These are phyloP conservation scores for Citrullus mucosospermus DNA, from an alignment of 306 rosid genomes.

Conservation along the genomic window DNA sequence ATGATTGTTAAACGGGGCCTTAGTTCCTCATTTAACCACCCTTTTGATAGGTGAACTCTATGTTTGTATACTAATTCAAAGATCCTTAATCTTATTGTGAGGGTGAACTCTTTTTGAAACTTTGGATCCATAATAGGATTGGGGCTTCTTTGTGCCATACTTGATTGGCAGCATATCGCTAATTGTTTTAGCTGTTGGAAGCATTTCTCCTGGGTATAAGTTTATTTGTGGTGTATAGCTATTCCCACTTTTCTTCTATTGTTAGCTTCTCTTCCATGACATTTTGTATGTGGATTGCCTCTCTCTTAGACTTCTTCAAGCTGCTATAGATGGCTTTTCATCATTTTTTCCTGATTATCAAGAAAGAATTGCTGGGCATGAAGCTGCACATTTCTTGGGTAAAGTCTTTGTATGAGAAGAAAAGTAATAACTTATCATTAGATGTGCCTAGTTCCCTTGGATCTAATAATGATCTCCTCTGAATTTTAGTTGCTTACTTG, in stretches of 20 bases:
- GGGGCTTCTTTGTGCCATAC: slow-evolving; percentile 93
- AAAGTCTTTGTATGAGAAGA: slow-evolving; percentile 2
- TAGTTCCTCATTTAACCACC: neutral
- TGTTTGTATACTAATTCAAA: neutral
- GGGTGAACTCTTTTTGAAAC: slow-evolving; percentile 7
- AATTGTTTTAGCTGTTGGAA: slow-evolving; percentile 80
- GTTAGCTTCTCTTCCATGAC: neutral
- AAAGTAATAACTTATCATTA: neutral
- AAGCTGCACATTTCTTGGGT: slow-evolving; percentile 94
- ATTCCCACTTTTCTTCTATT: neutral
- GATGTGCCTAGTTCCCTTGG: neutral
- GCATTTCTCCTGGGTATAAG: slow-evolving; percentile 84
- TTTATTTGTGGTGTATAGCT: neutral
- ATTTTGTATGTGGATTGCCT: neutral
- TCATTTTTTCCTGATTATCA: slow-evolving; percentile 84
- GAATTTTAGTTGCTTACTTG: slow-evolving; percentile 52
- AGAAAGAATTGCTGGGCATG: slow-evolving; percentile 83
- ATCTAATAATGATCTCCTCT: neutral
- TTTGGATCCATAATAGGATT: slow-evolving; percentile 49
- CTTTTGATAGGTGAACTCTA: neutral
- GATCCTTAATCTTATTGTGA: neutral
- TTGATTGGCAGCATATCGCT: slow-evolving; percentile 85
- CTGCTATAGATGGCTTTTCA: slow-evolving; percentile 77
- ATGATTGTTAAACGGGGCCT: too few relatives aligned
- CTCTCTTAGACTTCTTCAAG: slow-evolving; percentile 81